Base-by-base conservation (phyloP, 2,329 filamentous ascomycete species). In the Rutstroemia sp. region DNA sequence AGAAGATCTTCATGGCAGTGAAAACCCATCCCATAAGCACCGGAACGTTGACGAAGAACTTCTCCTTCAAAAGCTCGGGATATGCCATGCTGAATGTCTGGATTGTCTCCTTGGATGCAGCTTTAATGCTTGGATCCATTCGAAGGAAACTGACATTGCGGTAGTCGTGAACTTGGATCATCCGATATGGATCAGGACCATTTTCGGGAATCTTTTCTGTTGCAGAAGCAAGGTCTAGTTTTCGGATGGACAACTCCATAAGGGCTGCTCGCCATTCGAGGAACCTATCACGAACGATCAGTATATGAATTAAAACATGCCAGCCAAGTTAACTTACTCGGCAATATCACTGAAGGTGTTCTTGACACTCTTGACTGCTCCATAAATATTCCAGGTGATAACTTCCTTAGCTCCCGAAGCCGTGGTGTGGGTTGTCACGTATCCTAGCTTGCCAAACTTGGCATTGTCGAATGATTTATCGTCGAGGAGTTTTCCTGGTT, bases 1-100 rank as follows among this genome's bases (percentile, higher is more conserved):
- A 76, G 70, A 92, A 86, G 17, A 89, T 73, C 75, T 90, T 91
- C 76, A 91, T 86, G 54, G 86, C 79, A 19, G 77, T 76, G 70
- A 88, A 91, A 69, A 91, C 81, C 78, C 92, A 96, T 56, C 89
- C 88, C 92, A 96, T 96, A 66, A 96, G 78, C 56, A 85, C 73
- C 0, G 92, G 92, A 5, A 96, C 89, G 67, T 96, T 96, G 74
- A 96, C 88, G 69, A 96, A 96, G 79, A 92, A 96, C 77, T 96
- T 96, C 75, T 92, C 83, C 65, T 83, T 83, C 49, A 96, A 79
- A 9, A 95, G 83, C 75, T 96, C 92, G 0, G 92, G 92, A 74
- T 96, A 96, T 63, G 88, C 88, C 63, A 82, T 84, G 51, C 85
- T 82, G 70, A 96, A 90, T 51, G 88, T 78, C 60, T 87, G 80